Conservation (phyloP, 331 rosid genomes). For the Cydonia oblonga region DNA sequence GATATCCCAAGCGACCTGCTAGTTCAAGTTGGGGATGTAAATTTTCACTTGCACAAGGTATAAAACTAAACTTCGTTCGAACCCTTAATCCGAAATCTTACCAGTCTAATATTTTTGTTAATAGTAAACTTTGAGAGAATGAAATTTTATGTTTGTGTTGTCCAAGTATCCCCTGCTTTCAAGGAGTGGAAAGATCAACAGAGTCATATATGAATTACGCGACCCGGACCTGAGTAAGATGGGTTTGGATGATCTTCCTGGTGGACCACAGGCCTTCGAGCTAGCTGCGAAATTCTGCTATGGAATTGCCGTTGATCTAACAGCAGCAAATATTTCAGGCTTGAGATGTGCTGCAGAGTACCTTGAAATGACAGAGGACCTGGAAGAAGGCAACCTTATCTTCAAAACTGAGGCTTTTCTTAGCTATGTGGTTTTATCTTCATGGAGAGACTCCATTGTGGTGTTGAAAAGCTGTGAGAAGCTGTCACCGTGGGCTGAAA, state of each 20-base stretch:
- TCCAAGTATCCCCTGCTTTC: conserved; percentile 77
- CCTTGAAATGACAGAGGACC: conserved; percentile 90
- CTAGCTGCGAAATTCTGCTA: conserved; percentile 86
- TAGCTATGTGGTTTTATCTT: conserved; percentile 82
- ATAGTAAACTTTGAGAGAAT: neutral
- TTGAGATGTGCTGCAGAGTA: conserved; percentile 89
- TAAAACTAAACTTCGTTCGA: neutral
- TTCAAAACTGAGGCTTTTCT: conserved; percentile 94
- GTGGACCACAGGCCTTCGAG: conserved; percentile 77
- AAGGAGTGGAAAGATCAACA: conserved; percentile 80
- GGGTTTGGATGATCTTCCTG: conserved; percentile 69
- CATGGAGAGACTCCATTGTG: conserved; percentile 89
- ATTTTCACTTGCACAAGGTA: conserved; percentile 88
- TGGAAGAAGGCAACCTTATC: conserved; percentile 90
- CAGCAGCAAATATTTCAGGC: conserved; percentile 88
- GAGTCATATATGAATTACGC: conserved; percentile 60
- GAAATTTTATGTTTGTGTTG: conserved; percentile 8
- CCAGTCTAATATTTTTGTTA: neutral
- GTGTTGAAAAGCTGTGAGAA: conserved; percentile 88
- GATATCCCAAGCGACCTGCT: conserved; percentile 85
- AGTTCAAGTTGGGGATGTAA: conserved; percentile 57
- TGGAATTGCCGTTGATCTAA: conserved; percentile 81
- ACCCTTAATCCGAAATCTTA: neutral
- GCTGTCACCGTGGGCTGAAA: conserved; percentile 91
- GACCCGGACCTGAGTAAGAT: conserved; percentile 53